phyloP scores from a whole-genome alignment of 2,329 filamentous ascomycete genomes.

The Cordyceps militaris region DNA sequence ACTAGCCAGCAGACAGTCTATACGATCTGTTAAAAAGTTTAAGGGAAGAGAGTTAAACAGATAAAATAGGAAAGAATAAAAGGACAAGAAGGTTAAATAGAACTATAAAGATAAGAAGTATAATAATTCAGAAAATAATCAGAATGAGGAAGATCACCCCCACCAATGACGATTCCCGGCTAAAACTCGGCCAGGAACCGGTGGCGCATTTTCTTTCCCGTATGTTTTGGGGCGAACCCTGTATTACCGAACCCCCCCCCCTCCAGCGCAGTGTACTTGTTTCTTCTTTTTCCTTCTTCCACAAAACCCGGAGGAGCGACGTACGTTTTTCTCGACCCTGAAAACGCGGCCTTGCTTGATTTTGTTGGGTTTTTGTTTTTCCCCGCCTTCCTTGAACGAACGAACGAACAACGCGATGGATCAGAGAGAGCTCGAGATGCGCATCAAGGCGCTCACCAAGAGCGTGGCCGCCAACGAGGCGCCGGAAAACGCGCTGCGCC shows the following conservation, averaged over 20 bases:
- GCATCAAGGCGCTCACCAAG: slow-evolving; percentile 74
- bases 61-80: too few species aligned
- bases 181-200: not conserved
- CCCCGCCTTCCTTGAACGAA: not conserved
- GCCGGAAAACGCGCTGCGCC: slow-evolving; percentile 59
- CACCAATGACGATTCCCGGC: not conserved
- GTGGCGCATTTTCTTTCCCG: not conserved
- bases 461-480: slow-evolving; percentile 70
- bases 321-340: too few species aligned
- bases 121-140: too few species aligned
- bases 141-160: too few species aligned
- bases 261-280: not conserved
- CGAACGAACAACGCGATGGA: slow-evolving; percentile 49
- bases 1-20: too few species aligned
- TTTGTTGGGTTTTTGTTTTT: not conserved
- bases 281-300: not conserved
- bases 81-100: too few species aligned
- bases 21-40: too few species aligned
- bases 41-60: too few species aligned
- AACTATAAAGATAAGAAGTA: too few species aligned
- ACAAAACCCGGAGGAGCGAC: too few species aligned
- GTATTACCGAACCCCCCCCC: not conserved
- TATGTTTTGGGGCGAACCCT: not conserved
- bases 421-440: slow-evolving; percentile 69
- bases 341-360: too few species aligned